phyloP scores from a whole-genome alignment of 2,329 filamentous ascomycete genomes.

The Claviceps africana region DNA sequence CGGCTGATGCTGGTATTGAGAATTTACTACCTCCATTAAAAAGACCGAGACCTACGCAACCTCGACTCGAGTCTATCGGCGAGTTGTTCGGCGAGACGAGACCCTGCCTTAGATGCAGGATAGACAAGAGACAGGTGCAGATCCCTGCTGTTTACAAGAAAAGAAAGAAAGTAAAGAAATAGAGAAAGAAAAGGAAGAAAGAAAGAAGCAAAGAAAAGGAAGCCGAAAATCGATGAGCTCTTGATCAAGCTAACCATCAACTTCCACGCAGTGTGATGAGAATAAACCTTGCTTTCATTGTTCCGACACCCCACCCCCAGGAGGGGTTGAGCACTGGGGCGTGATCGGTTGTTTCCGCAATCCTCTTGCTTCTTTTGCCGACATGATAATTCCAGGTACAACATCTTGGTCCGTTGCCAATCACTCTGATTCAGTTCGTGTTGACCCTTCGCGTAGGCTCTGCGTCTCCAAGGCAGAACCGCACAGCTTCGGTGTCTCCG shows the following conservation, averaged over 20 bases:
- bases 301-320: conserved; percentile 21
- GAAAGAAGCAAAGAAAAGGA: too few relatives aligned
- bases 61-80: conserved; percentile 41
- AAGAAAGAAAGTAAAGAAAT: background rate
- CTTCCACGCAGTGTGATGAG: conserved; percentile 31
- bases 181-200: background rate
- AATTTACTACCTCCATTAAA: conserved; percentile 41
- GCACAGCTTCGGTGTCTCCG: conserved; percentile 37
- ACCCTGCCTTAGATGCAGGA: conserved; percentile 38
- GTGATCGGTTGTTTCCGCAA: conserved; percentile 38
- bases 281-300: conserved; percentile 36
- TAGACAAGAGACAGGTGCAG: conserved; percentile 30
- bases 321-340: conserved; percentile 32
- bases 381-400: conserved; percentile 36
- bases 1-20: conserved; percentile 34
- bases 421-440: background rate
- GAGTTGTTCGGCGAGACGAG: conserved; percentile 35
- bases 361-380: conserved; percentile 30
- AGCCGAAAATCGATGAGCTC: background rate
- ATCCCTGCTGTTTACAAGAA: background rate
- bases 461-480: conserved; percentile 32
- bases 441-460: conserved; percentile 19
- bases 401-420: background rate
- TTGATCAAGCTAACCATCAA: background rate
- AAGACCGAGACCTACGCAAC: conserved; percentile 36